Base-by-base conservation (phyloP, 2,329 filamentous ascomycete species). In the Sporothrix variecibatus region DNA sequence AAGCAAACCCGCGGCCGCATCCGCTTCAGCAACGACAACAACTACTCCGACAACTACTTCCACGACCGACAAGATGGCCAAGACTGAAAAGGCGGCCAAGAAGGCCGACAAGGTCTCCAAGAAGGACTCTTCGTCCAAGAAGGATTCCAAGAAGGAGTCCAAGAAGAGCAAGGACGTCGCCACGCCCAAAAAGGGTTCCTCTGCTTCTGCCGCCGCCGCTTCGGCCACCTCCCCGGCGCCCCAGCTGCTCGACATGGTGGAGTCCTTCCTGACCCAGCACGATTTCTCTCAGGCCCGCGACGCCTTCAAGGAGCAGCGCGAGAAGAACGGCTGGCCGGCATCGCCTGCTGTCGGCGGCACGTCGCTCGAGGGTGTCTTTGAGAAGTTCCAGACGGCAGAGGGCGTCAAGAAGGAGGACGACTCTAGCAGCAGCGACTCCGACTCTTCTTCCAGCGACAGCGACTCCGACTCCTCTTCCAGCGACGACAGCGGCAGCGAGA, bases 221-320 rank as follows among this genome's bases (percentile, higher is more conserved):
- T 73, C 76, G 58, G 75, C 76, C 2, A 17, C 75, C 6, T 71
- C 80, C 84, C 65, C 89, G 34, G 87, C 91, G 4, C 82, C 87
- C 38, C 87, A 92, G 81, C 84, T 94, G 49, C 84, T 94, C 79
- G 88, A 90, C 75, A 84, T 93, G 20, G 87, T 94, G 78, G 89
- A 89, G 76, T 82, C 83, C 28, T 94, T 94, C 81, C 85, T 94
- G 69, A 86, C 86, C 58, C 87, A 91, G 64, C 87, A 92, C 80
- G 87, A 89, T n/a, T 92, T 93, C 78, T 81, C 85, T 67, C 85
- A 86, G 74, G 88, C 92, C 64, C 88, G 87, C 79, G 84, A 86
- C 75, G 87, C 89, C 5, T 91, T 94, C 79, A 85, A 86, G 78
- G 89, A 90, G 80, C 90, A 94, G 79, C 85, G 88, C 72, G 86